Base-by-base conservation (phyloP, 768 basidiomycete species). In the Tulasnella sp. region DNA sequence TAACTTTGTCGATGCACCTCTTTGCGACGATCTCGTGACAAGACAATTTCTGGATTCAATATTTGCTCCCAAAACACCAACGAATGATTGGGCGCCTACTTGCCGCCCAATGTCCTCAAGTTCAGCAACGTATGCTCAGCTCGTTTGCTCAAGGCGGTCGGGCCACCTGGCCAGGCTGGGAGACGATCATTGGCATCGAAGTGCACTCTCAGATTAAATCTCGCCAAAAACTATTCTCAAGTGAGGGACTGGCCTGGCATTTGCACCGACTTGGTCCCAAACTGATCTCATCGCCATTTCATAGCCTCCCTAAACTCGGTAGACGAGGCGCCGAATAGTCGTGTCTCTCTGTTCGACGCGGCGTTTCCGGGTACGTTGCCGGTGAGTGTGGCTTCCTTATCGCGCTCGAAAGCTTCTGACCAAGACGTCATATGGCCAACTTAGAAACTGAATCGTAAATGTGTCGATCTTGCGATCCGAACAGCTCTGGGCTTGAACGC, bases 171-270 rank as follows among this genome's bases (percentile, higher is more conserved):
- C 85, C 84, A 15, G 91, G 84, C 21, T 98, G 90, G 89, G 78
- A 85, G 63, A 84, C 96, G 19, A 75, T 94, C 42, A 82, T 98
- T 30, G 96, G 96, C 15, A 84, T 99, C 49, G 96, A 99, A 67
- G 88, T 94, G 4, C 96, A 98, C 68, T 89, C 92, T 0, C 94
- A 98, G 69, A 80, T 99, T 67, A 88, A 86, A 70, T 84, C 91
- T 2, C 80, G 83, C 59, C 73, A 75, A 59, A 99, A 99, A 70
- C 77, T 99, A 24, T 97, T 99, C 71, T 97, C 92, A 38, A 66
- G 81, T 82, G 22, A 62, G 78, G n/a, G n/a, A n/a, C n/a, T 71
- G 8, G 30, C 34, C 15, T 10, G 15, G 1, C 21, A 19, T 25
- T 46, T 48, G 43, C 17, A 59, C 12, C 7, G 53, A 19, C 9